These are phyloP conservation scores for Volvox carteri DNA, from an alignment of 163 green algal species.

Conservation along the genomic window DNA sequence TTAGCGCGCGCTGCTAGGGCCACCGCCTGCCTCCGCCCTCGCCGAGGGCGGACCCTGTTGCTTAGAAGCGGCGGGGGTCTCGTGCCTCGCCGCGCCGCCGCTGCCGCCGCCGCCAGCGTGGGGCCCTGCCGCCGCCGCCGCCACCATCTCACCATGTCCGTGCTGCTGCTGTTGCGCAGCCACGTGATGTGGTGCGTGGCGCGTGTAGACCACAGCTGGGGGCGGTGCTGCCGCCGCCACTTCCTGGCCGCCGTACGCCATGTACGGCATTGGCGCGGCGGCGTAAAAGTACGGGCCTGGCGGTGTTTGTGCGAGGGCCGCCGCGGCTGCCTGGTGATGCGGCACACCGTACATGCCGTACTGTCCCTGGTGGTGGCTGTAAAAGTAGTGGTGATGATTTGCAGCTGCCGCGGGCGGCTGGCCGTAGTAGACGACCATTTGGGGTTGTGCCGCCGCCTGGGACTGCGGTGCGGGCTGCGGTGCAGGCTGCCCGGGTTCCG, in stretches of 20 bases:
- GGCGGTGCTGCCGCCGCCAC: not conserved
- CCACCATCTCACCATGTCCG: not conserved
- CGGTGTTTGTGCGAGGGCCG: not conserved
- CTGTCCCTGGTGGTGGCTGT: conserved; percentile 8
- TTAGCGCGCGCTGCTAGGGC: no score
- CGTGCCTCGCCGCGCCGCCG: no score
- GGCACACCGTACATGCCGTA: conserved; percentile 31
- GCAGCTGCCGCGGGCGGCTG: not conserved
- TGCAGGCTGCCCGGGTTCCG: not conserved
- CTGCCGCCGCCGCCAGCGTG: not conserved
- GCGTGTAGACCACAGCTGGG: not conserved
- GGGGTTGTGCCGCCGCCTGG: not conserved
- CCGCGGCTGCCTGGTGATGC: not conserved
- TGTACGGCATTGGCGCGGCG: conserved; percentile 12
- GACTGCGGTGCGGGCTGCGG: not conserved
- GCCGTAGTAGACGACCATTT: not conserved
- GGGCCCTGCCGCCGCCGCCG: not conserved
- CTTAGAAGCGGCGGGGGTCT: no score
- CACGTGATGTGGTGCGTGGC: not conserved
- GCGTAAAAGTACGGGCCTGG: conserved; percentile 10
- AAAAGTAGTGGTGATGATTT: conserved; percentile 28
- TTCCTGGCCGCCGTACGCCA: conserved; percentile 24
- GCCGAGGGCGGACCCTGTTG: no score
- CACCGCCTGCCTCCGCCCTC: no score
- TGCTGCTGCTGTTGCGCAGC: not conserved